A percentile compares a stretch with the other conserved stretches of the same genome.
Conservation (phyloP, 108 stramenopile species). For the Chaetoceros tenuissimus region DNA sequence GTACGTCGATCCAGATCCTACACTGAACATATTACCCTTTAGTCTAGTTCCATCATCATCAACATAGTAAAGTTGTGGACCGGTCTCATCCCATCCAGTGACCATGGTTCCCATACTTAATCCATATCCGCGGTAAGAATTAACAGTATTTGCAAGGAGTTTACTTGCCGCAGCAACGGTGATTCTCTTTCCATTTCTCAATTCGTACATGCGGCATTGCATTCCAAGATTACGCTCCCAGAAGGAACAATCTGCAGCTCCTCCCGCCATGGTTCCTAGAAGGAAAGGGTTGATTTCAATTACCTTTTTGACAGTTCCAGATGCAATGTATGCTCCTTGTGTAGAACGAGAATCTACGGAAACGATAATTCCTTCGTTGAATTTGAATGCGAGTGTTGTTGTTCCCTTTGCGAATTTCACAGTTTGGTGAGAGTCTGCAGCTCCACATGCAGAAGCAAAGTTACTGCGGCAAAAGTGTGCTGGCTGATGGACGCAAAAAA, state of each 20-base stretch:
- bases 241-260: constrained; percentile 99
- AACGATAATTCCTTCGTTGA: constrained; percentile 91
- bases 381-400: constrained; percentile 99
- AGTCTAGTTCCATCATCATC: constrained; percentile 98
- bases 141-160: constrained; percentile 95
- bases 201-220: constrained; percentile 96
- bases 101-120: constrained; percentile 99
- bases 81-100: constrained; percentile 97
- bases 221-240: constrained; percentile 98
- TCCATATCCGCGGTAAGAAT: constrained; percentile 96
- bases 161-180: constrained; percentile 97
- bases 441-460: constrained; percentile 84
- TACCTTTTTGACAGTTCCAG: constrained; percentile 95
- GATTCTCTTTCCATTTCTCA: constrained; percentile 95
- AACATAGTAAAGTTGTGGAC: constrained; percentile 98
- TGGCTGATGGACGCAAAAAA: constrained; percentile 36
- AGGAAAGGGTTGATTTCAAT: constrained; percentile 99
- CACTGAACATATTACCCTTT: constrained; percentile 95
- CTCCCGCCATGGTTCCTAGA: constrained; percentile 99
- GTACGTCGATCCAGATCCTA: constrained; percentile 98
- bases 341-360: constrained; percentile 96
- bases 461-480: constrained; percentile 76
- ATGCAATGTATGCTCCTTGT: constrained; percentile 97
- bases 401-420: constrained; percentile 98
- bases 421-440: constrained; percentile 55